Conservation (phyloP, 148 eudicot genomes). For the Linanthus parryae region DNA sequence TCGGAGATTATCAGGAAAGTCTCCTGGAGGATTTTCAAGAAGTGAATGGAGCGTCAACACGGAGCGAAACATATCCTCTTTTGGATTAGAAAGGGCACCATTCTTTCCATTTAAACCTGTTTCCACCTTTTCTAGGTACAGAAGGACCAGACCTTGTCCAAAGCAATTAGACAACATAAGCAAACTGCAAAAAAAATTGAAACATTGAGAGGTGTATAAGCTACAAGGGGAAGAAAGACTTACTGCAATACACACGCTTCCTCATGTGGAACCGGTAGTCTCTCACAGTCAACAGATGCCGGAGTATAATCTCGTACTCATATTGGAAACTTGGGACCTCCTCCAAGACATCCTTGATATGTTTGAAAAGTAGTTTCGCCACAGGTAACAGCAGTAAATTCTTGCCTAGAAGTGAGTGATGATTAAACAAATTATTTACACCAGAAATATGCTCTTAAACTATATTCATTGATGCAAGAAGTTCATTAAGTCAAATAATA, state of each 20-base stretch:
- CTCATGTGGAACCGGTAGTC: conserved; percentile 75
- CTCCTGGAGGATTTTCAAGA: conserved; percentile 95
- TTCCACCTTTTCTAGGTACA: conserved; percentile 68
- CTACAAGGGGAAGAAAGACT: conserved; percentile 22
- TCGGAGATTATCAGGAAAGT: conserved; percentile 66
- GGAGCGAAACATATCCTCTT: conserved; percentile 69
- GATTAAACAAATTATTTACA: background rate
- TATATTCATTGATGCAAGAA: background rate
- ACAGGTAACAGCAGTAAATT: conserved; percentile 54
- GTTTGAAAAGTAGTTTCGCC: conserved; percentile 68
- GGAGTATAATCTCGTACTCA: conserved; percentile 74
- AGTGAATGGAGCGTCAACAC: conserved; percentile 72
- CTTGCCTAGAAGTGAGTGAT: conserved; percentile 37
- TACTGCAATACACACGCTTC: conserved; percentile 72
- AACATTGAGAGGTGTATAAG: background rate
- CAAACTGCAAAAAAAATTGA: background rate
- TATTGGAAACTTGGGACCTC: conserved; percentile 84
- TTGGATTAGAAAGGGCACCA: conserved; percentile 37
- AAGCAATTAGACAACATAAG: conserved; percentile 11
- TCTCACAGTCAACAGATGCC: conserved; percentile 57
- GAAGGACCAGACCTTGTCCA: conserved; percentile 56
- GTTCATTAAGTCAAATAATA: too few species aligned
- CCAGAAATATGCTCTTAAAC: background rate
- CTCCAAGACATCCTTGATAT: conserved; percentile 68
- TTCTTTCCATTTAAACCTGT: conserved; percentile 44